Base-by-base conservation (phyloP, 2,329 filamentous ascomycete species). In the Dactylonectria macrodidyma region DNA sequence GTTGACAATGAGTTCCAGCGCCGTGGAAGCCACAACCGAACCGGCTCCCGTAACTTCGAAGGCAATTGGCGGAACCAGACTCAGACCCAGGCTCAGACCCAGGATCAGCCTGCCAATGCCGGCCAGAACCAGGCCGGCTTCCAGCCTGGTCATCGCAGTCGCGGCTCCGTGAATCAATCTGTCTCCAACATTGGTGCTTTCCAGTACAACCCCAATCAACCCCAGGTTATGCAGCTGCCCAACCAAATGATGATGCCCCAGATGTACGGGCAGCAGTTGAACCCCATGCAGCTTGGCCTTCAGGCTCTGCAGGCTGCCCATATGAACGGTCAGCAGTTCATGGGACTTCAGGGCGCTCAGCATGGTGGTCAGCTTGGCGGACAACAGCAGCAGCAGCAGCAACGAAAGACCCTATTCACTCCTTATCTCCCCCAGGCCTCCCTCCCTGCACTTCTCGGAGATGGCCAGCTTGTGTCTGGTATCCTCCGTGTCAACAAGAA, bases 401-500 rank as follows among this genome's bases (percentile, higher is more conserved):
- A 97, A 84, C 92, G 96, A 79, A 99, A 99, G 88, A 99, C 96
- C 1, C 89, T 99, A 24, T 99, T 99, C 85, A 98, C 96, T 75
- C 96, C 96, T 70, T 99, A 99, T 78, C 89, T 99, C 58, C 95
- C 96, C 16, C 96, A 99, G 81, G 95, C 95, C 7, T 97, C 93
- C 66, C 87, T 99, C 22, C 96, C 96, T 66, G 95, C 95, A 58
- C 89, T 99, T 46, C 89, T 98, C 65, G 92, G 90, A 68, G 94
- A 98, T 77, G 96, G 96, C 19, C 95, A 97, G 82, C 91, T 99
- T 65, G 96, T 99, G 62, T 95, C 95, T 69, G 96, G 96, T 84
- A 95, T 98, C 75, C 92, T 99, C 59, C 93, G 96, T 68, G 96
- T 99, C 73, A 99, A 99, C 89, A 99, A 98, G 87, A 99, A 99